Conservation (phyloP, 768 basidiomycete species). For the Termitomyces sp. region DNA sequence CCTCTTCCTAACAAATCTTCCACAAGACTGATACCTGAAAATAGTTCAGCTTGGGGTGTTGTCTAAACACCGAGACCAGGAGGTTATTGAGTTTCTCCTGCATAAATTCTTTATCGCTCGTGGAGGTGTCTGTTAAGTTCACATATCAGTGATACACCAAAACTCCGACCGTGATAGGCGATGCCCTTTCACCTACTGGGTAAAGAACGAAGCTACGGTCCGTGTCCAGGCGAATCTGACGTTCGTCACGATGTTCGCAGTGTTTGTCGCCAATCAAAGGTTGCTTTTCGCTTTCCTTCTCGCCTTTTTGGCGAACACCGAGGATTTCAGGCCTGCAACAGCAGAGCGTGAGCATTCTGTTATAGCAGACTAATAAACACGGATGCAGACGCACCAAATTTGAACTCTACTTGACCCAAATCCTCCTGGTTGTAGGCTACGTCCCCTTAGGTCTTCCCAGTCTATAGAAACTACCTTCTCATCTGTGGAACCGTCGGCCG, state of each 20-base stretch:
- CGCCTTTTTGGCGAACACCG: neutral
- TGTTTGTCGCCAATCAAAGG: constrained; percentile 29
- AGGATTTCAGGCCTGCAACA: constrained; percentile 13
- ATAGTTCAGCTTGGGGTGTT: constrained; percentile 68
- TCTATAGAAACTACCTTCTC: neutral
- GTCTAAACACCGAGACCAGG: constrained; percentile 70
- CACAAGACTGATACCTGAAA: constrained; percentile 57
- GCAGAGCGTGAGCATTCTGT: neutral
- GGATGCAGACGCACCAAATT: constrained; percentile 45
- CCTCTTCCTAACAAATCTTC: neutral
- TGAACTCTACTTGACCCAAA: constrained; percentile 50
- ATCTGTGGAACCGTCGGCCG: neutral
- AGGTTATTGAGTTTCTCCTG: constrained; percentile 66
- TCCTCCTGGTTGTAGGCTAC: constrained; percentile 53
- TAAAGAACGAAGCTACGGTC: constrained; percentile 92
- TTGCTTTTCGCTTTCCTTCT: neutral
- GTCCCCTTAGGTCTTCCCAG: constrained; percentile 5
- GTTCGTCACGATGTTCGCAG: constrained; percentile 78
- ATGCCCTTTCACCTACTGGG: constrained; percentile 63
- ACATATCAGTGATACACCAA: neutral
- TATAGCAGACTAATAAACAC: neutral
- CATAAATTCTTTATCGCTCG: constrained; percentile 44
- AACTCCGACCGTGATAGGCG: neutral
- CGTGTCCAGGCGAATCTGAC: constrained; percentile 84
- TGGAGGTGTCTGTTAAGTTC: constrained; percentile 8